Conservation (phyloP, 495 filamentous ascomycete species). For the Trichodelitschia bisporula region DNA sequence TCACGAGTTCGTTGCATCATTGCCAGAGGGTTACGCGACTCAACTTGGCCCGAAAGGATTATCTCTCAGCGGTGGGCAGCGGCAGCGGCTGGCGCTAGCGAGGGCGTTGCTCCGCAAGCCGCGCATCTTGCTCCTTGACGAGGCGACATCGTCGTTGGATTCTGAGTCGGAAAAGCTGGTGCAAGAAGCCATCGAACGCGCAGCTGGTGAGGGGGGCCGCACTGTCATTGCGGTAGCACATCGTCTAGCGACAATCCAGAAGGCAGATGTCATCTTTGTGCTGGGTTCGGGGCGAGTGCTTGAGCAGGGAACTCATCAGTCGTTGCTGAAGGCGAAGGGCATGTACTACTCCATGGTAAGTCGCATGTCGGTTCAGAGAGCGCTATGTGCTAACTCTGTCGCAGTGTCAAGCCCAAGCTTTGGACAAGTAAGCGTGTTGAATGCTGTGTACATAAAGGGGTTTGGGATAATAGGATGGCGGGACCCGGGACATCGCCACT, state of each 20-base stretch:
- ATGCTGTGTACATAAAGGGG: too few relatives aligned
- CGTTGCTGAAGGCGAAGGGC: conserved; percentile 38
- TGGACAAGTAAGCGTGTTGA: too few relatives aligned
- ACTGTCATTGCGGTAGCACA: conserved; percentile 11
- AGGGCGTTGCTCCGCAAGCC: conserved; percentile 48
- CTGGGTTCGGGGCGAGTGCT: conserved; percentile 53
- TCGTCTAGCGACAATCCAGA: conserved; percentile 23
- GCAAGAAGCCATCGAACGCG: conserved; percentile 39
- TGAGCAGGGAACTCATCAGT: conserved; percentile 46
- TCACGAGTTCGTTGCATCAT: conserved; percentile 11
- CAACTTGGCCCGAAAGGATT: conserved; percentile 53
- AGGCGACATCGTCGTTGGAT: conserved; percentile 64
- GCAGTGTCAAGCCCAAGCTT: not conserved
- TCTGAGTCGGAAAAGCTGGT: conserved; percentile 65
- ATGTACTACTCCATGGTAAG: conserved; percentile 37
- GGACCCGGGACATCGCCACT: too few relatives aligned
- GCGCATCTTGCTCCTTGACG: conserved; percentile 50
- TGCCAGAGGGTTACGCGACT: conserved; percentile 50
- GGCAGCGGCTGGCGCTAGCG: conserved; percentile 59
- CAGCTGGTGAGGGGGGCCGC: conserved; percentile 7
- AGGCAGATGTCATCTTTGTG: conserved; percentile 65
- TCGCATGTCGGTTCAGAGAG: not conserved
- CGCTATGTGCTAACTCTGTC: not conserved
- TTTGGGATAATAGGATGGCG: too few relatives aligned
- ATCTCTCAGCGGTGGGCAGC: conserved; percentile 62